Percentiles rank a stretch among this genome's conserved stretches.
These are phyloP conservation scores for Drosera capensis DNA, from an alignment of 148 eudicot genomes.

Conservation along the genomic window DNA sequence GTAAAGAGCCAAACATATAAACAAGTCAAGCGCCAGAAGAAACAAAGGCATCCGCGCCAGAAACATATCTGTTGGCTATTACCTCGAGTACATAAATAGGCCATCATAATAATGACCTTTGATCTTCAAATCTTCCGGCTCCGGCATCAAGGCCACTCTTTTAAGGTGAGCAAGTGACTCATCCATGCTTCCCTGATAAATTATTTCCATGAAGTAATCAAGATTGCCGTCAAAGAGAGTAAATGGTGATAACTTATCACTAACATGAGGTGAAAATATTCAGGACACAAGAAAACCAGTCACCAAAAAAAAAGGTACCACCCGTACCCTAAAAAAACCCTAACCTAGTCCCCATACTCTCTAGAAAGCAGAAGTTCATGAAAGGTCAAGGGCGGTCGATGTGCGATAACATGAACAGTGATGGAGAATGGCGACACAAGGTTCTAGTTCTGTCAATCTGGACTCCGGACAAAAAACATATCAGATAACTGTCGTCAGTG, in stretches of 20 bases:
- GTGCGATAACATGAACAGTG: no score
- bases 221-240: background rate
- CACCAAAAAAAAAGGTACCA: no score
- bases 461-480: no score
- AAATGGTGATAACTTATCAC: background rate
- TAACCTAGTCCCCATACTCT: no score
- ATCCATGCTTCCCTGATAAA: constrained; percentile 35
- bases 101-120: constrained; percentile 69
- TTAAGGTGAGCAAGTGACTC: constrained; percentile 64
- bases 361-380: no score
- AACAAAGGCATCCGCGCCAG: background rate
- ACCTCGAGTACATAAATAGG: constrained; percentile 54
- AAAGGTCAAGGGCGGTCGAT: no score
- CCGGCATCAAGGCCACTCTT: constrained; percentile 47
- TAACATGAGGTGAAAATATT: background rate
- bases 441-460: no score
- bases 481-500: no score
- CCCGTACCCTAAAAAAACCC: no score
- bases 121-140: constrained; percentile 49
- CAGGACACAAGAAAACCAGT: no score
- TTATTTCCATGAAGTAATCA: background rate
- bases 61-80: constrained; percentile 1
- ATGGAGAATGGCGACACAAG: no score
- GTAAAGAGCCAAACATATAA: background rate
- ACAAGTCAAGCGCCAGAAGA: background rate